These are phyloP conservation scores for Populus deltoides DNA, from an alignment of 345 rosid genomes.

Conservation along the genomic window DNA sequence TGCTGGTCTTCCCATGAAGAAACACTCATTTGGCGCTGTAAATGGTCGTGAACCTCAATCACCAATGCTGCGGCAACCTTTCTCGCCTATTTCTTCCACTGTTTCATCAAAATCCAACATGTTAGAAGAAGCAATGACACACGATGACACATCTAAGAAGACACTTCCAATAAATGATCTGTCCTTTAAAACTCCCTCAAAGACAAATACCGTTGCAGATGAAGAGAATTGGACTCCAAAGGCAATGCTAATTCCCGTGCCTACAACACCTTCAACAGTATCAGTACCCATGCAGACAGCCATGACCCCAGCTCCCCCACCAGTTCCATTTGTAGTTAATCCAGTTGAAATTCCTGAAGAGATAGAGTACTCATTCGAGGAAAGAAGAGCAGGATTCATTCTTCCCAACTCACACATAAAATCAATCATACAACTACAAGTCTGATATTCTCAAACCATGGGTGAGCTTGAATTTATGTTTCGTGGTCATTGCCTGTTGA, in stretches of 20 bases:
- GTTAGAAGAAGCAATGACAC: slow-evolving; percentile 22
- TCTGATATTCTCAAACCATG: background rate
- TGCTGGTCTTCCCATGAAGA: slow-evolving; percentile 59
- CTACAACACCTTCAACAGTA: slow-evolving; percentile 63
- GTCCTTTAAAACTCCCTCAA: slow-evolving; percentile 51
- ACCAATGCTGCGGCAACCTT: slow-evolving; percentile 74
- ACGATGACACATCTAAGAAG: slow-evolving; percentile 35
- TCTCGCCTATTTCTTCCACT: slow-evolving; percentile 66
- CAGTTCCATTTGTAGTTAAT: slow-evolving; percentile 24
- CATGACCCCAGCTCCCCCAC: slow-evolving; percentile 53
- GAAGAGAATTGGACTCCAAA: slow-evolving; percentile 71
- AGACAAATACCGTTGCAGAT: slow-evolving; percentile 33
- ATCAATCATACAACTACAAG: slow-evolving; percentile 15
- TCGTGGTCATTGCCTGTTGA: background rate
- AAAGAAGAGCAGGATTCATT: slow-evolving; percentile 74
- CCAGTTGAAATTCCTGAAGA: slow-evolving; percentile 40
- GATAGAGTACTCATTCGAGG: slow-evolving; percentile 83
- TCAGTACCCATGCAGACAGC: slow-evolving; percentile 78
- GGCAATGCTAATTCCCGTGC: slow-evolving; percentile 49
- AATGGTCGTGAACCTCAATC: slow-evolving; percentile 52
- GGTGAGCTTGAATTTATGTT: background rate
- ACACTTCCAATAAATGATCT: slow-evolving; percentile 23
- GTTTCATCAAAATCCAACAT: slow-evolving; percentile 46
- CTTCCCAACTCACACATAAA: slow-evolving; percentile 40
- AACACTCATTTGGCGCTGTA: slow-evolving; percentile 52